Evolutionary conservation across 106 monocot genomes (phyloP), one percentile per base, ranked within the genome.

Genomic region (Amphibolis antarctica): DNA sequence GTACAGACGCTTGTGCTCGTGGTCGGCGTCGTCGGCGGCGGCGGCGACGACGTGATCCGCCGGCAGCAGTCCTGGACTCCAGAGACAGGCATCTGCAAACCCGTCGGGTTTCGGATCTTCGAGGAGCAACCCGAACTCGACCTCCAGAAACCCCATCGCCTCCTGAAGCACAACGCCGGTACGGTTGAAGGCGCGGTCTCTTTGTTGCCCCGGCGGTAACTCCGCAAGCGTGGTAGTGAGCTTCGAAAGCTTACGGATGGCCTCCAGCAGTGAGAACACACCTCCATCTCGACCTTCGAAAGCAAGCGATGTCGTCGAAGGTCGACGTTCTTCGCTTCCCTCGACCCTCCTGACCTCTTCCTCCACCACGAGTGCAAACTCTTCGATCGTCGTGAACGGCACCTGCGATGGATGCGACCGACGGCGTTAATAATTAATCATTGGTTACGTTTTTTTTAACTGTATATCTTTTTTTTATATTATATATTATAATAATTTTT

Each of bases 131-230:
- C 71, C 66, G 79, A 88, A 72, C 62, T 84, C 88, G 43, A 81
- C 88, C 50, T 88, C 88, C 7, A 88, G 68, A 70, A 88, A 81
- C 29, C 66, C 12, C 84, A 88, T 88, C 49, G 78, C 66, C 20
- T 59, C 77, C 52, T 84, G 84, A n/a, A 81, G 78, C 53, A 76
- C 68, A 52, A 51, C 46, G 20, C 78, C 62, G 27, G 74, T 47
- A 19, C 60, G 84, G 57, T 73, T 67, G 59, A 75, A 59, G 25
- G 63, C 73, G 1, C 22, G 19, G 49, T 23, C 17, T 44, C 72
- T 68, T 4, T 10, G 24, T 7, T 60, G 53, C 0, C 75, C 73
- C 9, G 66, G 21, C 11, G 66, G 54, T 28, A 44, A 61, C 21
- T n/a, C 26, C 20, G 44, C 46, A 11, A 77, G 30, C 9, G 65